Percentiles rank a stretch among this genome's conserved stretches.
Conservation (phyloP, 768 basidiomycete species). For the Strobilomyces dryophilus region DNA sequence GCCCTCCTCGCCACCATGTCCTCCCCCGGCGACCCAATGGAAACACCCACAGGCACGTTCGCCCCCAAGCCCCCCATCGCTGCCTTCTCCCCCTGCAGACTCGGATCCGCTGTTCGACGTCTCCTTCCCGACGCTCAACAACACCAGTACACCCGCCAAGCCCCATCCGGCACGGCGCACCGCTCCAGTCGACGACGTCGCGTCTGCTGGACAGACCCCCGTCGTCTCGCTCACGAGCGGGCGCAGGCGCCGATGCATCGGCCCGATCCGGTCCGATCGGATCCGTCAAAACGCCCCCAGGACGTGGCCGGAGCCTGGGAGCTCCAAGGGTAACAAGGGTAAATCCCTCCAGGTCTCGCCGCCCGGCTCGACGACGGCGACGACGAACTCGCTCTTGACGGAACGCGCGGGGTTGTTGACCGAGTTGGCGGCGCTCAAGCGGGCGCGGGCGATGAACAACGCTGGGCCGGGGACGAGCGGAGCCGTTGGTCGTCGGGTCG, state of each 20-base stretch:
- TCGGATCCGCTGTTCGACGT: conserved; percentile 20
- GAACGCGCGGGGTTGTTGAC: conserved; percentile 36
- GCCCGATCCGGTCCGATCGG: background rate
- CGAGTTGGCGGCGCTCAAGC: conserved; percentile 47
- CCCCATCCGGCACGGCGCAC: conserved; percentile 4
- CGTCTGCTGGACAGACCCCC: conserved; percentile 3
- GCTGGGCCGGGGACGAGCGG: background rate
- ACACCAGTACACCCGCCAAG: conserved; percentile 29
- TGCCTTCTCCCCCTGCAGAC: conserved; percentile 2
- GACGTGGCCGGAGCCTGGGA: background rate
- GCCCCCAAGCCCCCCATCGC: too few relatives aligned
- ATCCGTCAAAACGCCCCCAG: background rate
- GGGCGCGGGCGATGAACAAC: conserved; percentile 13
- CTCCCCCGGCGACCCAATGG: background rate
- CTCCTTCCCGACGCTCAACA: conserved; percentile 22
- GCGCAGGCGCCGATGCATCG: background rate
- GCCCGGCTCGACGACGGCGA: conserved; percentile 26
- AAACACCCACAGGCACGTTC: background rate
- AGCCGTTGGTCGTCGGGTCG: conserved; percentile 1
- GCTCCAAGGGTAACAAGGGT: background rate
- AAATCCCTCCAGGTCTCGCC: background rate
- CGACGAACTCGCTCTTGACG: too few relatives aligned
- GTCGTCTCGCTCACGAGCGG: conserved; percentile 3
- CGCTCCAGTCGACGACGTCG: background rate
- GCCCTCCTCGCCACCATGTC: background rate